Conservation (phyloP, 345 rosid genomes). For the Turnera subulata region DNA sequence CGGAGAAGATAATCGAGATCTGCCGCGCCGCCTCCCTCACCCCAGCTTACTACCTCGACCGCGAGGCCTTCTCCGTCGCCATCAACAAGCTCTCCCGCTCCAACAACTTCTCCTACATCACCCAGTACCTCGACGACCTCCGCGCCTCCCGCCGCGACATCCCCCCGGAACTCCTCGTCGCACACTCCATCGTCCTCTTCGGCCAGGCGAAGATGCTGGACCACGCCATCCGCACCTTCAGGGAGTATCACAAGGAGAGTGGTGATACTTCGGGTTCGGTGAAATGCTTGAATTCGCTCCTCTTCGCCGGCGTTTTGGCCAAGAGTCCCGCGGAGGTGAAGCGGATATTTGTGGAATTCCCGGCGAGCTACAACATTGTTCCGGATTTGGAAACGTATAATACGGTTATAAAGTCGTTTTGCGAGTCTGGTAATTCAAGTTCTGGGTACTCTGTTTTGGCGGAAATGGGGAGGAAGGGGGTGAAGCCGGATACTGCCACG, state of each 20-base stretch:
- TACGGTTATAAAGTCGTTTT: conserved; percentile 57
- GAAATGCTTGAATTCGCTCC: conserved; percentile 56
- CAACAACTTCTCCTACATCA: conserved; percentile 44
- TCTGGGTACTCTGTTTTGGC: conserved; percentile 60
- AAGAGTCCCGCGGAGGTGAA: conserved; percentile 55
- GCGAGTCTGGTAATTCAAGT: conserved; percentile 57
- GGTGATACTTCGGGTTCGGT: conserved; percentile 35
- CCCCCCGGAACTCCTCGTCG: conserved; percentile 48
- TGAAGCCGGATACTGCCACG: conserved; percentile 42
- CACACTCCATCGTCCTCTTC: conserved; percentile 62
- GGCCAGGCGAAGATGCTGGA: conserved; percentile 78
- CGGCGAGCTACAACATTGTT: conserved; percentile 40
- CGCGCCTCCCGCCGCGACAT: conserved; percentile 57
- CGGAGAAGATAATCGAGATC: conserved; percentile 72
- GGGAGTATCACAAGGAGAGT: conserved; percentile 37
- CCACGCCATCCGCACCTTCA: conserved; percentile 49
- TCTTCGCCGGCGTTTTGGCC: conserved; percentile 59
- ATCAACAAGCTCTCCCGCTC: conserved; percentile 45
- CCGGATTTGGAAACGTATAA: conserved; percentile 69
- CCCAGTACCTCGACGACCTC: conserved; percentile 56
- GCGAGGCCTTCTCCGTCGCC: conserved; percentile 68
- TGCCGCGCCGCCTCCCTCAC: conserved; percentile 74
- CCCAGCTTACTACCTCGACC: conserved; percentile 53
- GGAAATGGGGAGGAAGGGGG: conserved; percentile 68
- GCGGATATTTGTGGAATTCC: conserved; percentile 57